Base-by-base conservation (phyloP, 805 yeast genomes). In the Metschnikowia picachoensis region DNA sequence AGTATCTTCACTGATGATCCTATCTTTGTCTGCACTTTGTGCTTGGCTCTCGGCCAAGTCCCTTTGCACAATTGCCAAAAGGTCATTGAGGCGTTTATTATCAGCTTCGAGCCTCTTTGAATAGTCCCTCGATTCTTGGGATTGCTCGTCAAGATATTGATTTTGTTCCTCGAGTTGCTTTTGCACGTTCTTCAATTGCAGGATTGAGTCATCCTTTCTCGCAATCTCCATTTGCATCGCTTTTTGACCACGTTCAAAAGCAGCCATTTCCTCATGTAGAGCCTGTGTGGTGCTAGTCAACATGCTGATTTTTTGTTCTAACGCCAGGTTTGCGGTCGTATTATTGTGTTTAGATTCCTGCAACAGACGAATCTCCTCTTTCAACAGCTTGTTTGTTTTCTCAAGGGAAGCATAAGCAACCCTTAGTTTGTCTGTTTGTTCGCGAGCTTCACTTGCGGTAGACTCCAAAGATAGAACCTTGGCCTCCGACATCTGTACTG, bases 1-100 rank as follows among this genome's bases (percentile, higher is more conserved):
- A 8, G 64, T 60, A 42, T 68, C 69, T 30, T 62, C 70, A 27
- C 57, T 53, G 10, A 67, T 64, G 8, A 61, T 62, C n/a, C 49
- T 49, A 37, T 67, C 70, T 39, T 67, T 65, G 20, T 66, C 68
- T 13, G 17, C 33, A 13, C 43, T 14, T 10, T 11, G 35, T 13
- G 35, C 15, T 11, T 14, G 11, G 12, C 8, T 13, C 14, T 10
- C 35, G 8, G n/a, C 17, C 11, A n/a, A 10, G 13, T 33, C 16
- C 17, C 14, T 11, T 15, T 11, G 15, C 12, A 14, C 13, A 33
- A 10, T 33, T 20, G 4, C 20, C 13, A 39, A 31, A 30, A 30
- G 36, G 5, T 3, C 28, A 34, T 29, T 15, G 43, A 44, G 43
- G 40, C 29, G 20, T 46, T 46, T 48, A 35, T 43, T 33, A n/a